These are phyloP conservation scores for Xylaria hypoxylon DNA, from an alignment of 2,329 filamentous ascomycete genomes.

Conservation along the genomic window DNA sequence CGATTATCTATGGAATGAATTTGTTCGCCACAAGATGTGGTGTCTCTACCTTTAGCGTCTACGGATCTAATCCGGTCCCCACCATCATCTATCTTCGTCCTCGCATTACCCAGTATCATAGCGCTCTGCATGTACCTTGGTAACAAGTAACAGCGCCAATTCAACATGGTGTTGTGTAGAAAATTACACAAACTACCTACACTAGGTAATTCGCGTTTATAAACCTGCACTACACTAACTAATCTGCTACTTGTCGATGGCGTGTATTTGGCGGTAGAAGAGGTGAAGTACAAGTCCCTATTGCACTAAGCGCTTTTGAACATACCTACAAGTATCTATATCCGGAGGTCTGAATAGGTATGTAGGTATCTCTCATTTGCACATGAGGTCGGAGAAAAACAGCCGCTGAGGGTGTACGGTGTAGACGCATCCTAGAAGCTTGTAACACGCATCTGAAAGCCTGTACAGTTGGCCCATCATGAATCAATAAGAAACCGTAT, in stretches of 20 bases:
- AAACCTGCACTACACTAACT: too few relatives aligned
- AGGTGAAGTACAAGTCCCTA: background rate
- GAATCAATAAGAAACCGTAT: too few relatives aligned
- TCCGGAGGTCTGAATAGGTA: background rate
- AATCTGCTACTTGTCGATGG: background rate
- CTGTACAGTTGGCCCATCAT: too few relatives aligned
- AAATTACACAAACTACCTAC: background rate
- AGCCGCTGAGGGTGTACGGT: too few relatives aligned
- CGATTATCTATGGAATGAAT: background rate
- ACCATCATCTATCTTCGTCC: background rate
- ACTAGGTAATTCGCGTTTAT: background rate
- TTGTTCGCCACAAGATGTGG: conserved; percentile 1
- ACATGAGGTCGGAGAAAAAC: too few relatives aligned
- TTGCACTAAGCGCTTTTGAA: background rate
- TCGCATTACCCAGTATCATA: too few relatives aligned
- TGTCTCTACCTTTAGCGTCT: conserved; percentile 15
- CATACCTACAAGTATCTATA: background rate
- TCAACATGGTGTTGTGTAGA: background rate
- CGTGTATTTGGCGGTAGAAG: background rate
- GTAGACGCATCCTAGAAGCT: too few relatives aligned
- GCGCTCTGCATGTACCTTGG: too few relatives aligned
- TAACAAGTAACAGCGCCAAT: background rate
- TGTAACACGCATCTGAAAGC: too few relatives aligned
- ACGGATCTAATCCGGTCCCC: conserved; percentile 15
- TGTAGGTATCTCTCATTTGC: too few relatives aligned